Base-by-base conservation (phyloP, 1,139 yeast genomes). In the Hemisphaericaspora xylofermentans region DNA sequence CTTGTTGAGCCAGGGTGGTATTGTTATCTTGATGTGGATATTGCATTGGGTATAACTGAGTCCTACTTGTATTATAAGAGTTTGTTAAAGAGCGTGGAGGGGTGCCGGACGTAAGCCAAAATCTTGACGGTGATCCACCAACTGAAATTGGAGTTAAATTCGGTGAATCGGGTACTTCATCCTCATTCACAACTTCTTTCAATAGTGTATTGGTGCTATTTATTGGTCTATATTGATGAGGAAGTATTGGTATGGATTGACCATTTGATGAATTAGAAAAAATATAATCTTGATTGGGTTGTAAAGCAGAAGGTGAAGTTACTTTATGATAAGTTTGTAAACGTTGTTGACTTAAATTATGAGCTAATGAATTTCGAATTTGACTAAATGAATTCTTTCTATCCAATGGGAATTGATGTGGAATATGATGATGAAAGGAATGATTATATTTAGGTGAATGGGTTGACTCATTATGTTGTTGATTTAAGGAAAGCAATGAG, bases 101-200 rank as follows among this genome's bases (percentile, higher is more conserved):
- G 0, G 82, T 75, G 42, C 74, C 76, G 17, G 75, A 69, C 15
- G 73, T 65, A 33, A 78, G 58, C 72, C 79, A 74, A 48, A 78
- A 76, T 37, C 78, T 57, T 5, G 82, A 76, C 1, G 84, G 84
- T 2, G 81, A 76, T 1, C 78, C 80, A 2, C 76, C 76, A 15
- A 78, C 41, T 2, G 82, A 76, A 0, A 74, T 67, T 2, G 84
- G 82, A 41, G 66, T 73, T 43, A 78, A 58, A 44, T 64, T 66
- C 1, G 83, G 83, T 2, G 80, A 75, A 44, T 74, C 80, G 0
- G 83, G 82, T 3, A 61, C 59, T 27, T 6, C n/a, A 2, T 14
- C 30, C 14, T 27, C 17, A 9, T 6, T 4, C 7, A 6, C 30
- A 4, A 14, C 19, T 24, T 24, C 21, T 22, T 33, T 22, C 36